These are phyloP conservation scores for Amanita thiersii DNA, from an alignment of 768 basidiomycete genomes.

Conservation along the genomic window DNA sequence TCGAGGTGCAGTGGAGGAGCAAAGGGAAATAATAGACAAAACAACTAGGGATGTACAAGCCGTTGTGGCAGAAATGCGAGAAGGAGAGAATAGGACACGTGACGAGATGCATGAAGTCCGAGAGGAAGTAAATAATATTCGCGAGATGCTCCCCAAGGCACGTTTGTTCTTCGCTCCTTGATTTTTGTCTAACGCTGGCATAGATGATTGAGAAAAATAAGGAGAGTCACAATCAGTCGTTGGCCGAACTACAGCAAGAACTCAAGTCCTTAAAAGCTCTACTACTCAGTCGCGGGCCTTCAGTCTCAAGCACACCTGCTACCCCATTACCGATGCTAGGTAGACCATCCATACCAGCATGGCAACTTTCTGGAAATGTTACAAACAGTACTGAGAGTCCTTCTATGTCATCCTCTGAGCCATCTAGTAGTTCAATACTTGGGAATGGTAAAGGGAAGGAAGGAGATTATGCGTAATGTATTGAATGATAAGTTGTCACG, in stretches of 20 bases:
- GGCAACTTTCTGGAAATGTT: conserved; percentile 65
- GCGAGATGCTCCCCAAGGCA: conserved; percentile 92
- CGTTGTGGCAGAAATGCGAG: conserved; percentile 67
- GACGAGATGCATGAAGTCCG: conserved; percentile 90
- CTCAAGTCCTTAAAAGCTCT: conserved; percentile 91
- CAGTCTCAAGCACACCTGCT: conserved; percentile 36
- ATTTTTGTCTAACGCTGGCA: conserved; percentile 4
- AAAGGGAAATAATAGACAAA: conserved; percentile 63
- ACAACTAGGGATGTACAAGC: conserved; percentile 65
- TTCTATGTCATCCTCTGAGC: conserved; percentile 11
- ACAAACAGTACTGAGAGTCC: conserved; percentile 17
- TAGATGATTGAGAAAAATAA: conserved; percentile 96
- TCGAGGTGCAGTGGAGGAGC: conserved; percentile 65
- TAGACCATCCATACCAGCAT: conserved; percentile 77
- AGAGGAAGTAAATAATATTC: conserved; percentile 83
- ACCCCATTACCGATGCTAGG: conserved; percentile 46
- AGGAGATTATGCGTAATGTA: conserved; percentile 6
- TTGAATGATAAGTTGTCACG: neutral
- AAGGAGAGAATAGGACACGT: conserved; percentile 68
- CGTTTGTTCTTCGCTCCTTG: conserved; percentile 12
- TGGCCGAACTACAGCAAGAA: conserved; percentile 86
- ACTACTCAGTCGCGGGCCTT: conserved; percentile 64
- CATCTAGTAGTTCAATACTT: neutral
- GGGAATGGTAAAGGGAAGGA: conserved; percentile 1
- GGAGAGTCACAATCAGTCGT: conserved; percentile 72